phyloP scores from a whole-genome alignment of 2,329 filamentous ascomycete genomes.

The Leptographium flavum region DNA sequence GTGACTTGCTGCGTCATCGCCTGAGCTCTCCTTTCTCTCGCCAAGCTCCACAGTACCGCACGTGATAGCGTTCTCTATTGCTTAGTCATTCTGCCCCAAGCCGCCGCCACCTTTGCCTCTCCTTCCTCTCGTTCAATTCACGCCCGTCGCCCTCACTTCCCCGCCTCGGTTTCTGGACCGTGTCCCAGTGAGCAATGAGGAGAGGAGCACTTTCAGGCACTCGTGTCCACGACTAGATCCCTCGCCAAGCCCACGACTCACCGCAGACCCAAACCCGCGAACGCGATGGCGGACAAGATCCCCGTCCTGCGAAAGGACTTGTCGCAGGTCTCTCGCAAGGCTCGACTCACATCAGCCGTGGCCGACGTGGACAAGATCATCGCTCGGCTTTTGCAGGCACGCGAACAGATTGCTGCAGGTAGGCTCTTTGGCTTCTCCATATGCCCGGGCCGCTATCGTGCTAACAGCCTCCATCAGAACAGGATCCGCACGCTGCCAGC shows the following conservation, averaged over 20 bases:
- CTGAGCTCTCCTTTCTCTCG: no score
- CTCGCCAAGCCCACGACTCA: neutral
- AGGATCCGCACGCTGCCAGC: conserved; percentile 56
- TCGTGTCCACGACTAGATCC: no score
- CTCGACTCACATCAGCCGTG: conserved; percentile 56
- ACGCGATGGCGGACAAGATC: conserved; percentile 19
- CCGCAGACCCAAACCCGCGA: neutral
- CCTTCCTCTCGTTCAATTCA: no score
- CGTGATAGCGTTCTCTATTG: no score
- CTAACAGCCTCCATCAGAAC: conserved; percentile 13
- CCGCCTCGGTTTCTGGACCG: no score
- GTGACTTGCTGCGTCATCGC: neutral
- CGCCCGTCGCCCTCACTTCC: no score
- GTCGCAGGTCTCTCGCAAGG: conserved; percentile 52
- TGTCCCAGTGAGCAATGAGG: no score
- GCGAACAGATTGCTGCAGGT: conserved; percentile 62
- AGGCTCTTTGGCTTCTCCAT: conserved; percentile 8
- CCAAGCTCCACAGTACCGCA: no score
- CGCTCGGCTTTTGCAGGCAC: conserved; percentile 56
- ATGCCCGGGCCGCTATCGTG: neutral
- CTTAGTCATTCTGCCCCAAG: no score
- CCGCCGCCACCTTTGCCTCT: no score
- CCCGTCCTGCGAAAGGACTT: conserved; percentile 56
- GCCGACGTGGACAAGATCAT: conserved; percentile 75
- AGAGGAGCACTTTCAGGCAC: no score